Evolutionary conservation across 257 asterid genomes (phyloP).

Genomic region (Echites panduratus): DNA sequence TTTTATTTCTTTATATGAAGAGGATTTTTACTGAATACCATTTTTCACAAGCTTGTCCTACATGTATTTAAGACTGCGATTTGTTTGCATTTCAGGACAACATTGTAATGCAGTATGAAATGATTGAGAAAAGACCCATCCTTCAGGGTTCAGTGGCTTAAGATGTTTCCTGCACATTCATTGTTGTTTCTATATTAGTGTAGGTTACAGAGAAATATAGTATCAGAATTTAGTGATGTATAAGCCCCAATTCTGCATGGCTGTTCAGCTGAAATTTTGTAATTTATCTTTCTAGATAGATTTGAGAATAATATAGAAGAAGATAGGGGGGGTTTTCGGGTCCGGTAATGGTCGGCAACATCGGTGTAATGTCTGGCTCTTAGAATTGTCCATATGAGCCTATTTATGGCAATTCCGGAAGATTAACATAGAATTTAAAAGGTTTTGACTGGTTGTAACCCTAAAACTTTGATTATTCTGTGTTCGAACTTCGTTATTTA

Average conservation of each 20-base stretch:
- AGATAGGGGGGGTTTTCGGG: conserved; percentile 8
- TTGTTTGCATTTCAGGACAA: conserved; percentile 42
- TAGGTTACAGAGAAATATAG: conserved; percentile 4
- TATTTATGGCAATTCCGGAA: neutral
- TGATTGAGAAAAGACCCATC: conserved; percentile 51
- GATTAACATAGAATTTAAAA: neutral
- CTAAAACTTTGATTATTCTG: neutral
- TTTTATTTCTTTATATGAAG: neutral
- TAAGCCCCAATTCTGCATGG: conserved; percentile 7
- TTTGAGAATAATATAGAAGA: neutral
- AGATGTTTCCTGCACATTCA: conserved; percentile 29
- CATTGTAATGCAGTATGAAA: conserved; percentile 52
- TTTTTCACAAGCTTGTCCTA: neutral
- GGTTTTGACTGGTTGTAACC: neutral
- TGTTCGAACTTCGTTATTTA: neutral
- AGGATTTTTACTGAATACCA: neutral
- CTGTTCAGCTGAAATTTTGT: conserved; percentile 1
- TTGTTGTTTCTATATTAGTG: conserved; percentile 12
- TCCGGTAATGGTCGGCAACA: neutral
- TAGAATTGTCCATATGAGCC: neutral
- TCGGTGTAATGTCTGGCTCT: neutral
- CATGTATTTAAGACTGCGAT: neutral
- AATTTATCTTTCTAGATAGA: neutral
- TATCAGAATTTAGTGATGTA: neutral
- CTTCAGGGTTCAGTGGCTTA: neutral